Base-by-base conservation (phyloP, 768 basidiomycete genomes). In the Chlorophyllum brunneum region DNA sequence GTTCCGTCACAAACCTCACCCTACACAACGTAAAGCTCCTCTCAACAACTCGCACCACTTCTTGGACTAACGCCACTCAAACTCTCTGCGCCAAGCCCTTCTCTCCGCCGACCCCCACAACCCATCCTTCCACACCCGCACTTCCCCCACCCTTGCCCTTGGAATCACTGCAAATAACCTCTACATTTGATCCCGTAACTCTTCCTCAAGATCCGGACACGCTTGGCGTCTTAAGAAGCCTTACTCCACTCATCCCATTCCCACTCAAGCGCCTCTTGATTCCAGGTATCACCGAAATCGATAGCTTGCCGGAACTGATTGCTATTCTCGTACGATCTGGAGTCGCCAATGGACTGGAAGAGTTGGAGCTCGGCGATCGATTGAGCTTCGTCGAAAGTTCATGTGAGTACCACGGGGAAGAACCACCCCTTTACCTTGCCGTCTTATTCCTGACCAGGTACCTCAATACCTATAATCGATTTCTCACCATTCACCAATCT, bases 81-180 rank as follows among this genome's bases (percentile, higher is more conserved):
- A 7, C 2, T 40, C 39, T 22, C 27, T 13, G 18, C 48, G 48
- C 48, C 48, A 40, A 40, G 48, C 18, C 26, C 18, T 49, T 49
- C 48, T 13, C 37, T 20, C 48, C 24, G 37, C 16, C 22, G 13
- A 27, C 36, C 22, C 41, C 11, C 16, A 40, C 8, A 31, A 29
- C 9, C 16, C 16, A 29, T 22, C 37, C 20, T 29, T 36, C 23
- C 22, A 42, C n/a, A 42, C 8, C 10, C 3, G 2, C 20, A n/a
- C 22, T 26, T 24, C 15, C 23, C 11, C 15, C 15, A 42, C 23
- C 22, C 11, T 30, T 46, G 27, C 44, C 20, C 6, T 9, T 49
- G n/a, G 48, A 40, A 13, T 39, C 27, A 7, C 20, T 49, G 11
- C 20, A 5, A 8, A n/a, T 49, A 29, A 24, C 20, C 16, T 13